Percentiles rank a stretch among this genome's conserved stretches.
Conservation (phyloP, 2,329 filamentous ascomycete genomes). For the Hypoxylon sp. region DNA sequence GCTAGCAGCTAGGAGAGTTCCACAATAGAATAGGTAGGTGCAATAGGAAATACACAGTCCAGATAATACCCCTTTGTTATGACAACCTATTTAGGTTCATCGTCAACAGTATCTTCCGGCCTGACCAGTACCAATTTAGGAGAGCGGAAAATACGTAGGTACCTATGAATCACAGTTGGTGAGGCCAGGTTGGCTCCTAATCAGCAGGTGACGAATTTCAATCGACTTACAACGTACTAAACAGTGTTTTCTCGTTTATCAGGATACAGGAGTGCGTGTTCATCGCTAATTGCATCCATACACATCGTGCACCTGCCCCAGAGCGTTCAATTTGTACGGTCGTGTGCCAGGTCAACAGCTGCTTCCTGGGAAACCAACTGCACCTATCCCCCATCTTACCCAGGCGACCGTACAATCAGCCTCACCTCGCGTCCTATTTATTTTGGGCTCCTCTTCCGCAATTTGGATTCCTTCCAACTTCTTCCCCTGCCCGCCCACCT, state of each 20-base stretch:
- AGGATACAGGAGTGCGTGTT: neutral
- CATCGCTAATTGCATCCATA: neutral
- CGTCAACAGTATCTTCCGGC: neutral
- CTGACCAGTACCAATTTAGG: neutral
- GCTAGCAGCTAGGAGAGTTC: neutral
- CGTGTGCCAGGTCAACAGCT: neutral
- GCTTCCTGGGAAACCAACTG: slow-evolving; percentile 2
- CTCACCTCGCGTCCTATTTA: neutral
- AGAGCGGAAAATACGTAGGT: neutral
- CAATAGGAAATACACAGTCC: neutral
- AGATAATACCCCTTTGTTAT: neutral
- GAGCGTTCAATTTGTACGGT: neutral
- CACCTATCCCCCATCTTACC: neutral
- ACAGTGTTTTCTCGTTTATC: neutral
- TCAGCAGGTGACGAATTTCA: neutral
- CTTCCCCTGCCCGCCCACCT: neutral
- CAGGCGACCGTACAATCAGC: slow-evolving; percentile 1
- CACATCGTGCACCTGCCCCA: neutral
- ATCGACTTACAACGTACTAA: neutral
- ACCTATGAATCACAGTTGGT: neutral
- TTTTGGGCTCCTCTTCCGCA: neutral
- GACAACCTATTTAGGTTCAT: neutral
- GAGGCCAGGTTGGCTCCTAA: neutral
- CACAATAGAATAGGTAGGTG: neutral
- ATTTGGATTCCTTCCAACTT: neutral